Conservation (phyloP, 805 yeast species). For the Pichia ethanolica region DNA sequence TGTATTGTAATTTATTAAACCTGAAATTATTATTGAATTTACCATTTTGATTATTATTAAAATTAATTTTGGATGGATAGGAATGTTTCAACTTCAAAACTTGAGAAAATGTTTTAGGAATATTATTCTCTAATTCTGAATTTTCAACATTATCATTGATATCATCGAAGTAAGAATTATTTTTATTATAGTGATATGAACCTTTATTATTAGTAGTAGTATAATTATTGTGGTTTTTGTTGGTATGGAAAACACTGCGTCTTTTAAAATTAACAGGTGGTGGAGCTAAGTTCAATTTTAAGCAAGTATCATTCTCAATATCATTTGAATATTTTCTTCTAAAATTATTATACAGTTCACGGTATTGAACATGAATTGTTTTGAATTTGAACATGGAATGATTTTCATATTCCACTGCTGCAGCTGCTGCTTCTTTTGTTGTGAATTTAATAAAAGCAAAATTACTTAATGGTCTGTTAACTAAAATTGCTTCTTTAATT, state of each 20-base stretch:
- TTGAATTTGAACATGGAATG: slow-evolving; percentile 66
- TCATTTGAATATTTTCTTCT: slow-evolving; percentile 24
- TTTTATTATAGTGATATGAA: background rate
- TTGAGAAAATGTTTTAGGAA: slow-evolving; percentile 7
- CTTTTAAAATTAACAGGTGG: slow-evolving; percentile 66
- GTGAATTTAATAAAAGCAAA: slow-evolving; percentile 71
- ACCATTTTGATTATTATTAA: background rate
- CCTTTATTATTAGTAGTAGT: background rate
- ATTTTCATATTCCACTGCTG: slow-evolving; percentile 81
- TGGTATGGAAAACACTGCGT: slow-evolving; percentile 22
- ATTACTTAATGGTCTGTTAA: slow-evolving; percentile 42
- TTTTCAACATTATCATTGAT: background rate
- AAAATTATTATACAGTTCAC: slow-evolving; percentile 45
- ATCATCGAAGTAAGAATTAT: slow-evolving; percentile 3
- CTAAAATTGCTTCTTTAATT: slow-evolving; percentile 48
- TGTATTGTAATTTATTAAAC: no score
- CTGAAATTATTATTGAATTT: background rate
- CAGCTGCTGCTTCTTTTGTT: slow-evolving; percentile 67
- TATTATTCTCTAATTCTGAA: background rate
- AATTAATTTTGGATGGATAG: background rate
- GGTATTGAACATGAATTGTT: slow-evolving; percentile 80
- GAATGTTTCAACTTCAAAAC: slow-evolving; percentile 5
- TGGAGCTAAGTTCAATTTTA: slow-evolving; percentile 50
- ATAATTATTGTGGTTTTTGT: background rate
- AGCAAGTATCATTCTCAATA: slow-evolving; percentile 19